These are phyloP conservation scores for Phoma sp. DNA, from an alignment of 2,329 filamentous ascomycete genomes.

Conservation along the genomic window DNA sequence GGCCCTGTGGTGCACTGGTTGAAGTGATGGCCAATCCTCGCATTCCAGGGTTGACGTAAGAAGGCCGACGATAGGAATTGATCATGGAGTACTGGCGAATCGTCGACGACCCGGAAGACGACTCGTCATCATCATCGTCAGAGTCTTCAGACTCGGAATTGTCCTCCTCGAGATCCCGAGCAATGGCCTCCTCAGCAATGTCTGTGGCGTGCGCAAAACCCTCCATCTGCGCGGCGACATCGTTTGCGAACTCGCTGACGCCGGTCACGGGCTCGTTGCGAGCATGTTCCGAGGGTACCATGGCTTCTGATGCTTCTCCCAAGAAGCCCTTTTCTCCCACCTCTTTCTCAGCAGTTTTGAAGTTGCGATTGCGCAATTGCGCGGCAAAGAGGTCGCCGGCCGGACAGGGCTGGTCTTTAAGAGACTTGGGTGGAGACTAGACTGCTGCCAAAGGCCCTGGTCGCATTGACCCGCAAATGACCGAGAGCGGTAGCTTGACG, in stretches of 20 bases:
- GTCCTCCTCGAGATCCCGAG: conserved; percentile 46
- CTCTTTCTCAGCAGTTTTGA: neutral
- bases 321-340: conserved; percentile 1
- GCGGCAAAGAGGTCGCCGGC: neutral
- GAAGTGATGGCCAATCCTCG: conserved; percentile 73
- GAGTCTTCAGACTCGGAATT: conserved; percentile 58
- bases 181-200: conserved; percentile 48
- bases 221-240: conserved; percentile 41
- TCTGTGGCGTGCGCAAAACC: conserved; percentile 36
- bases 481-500: conserved; percentile 15
- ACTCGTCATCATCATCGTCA: conserved; percentile 56
- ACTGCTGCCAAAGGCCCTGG: conserved; percentile 10
- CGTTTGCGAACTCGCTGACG: conserved; percentile 25
- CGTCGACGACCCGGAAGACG: conserved; percentile 52
- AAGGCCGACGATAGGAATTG: conserved; percentile 76
- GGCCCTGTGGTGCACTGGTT: conserved; percentile 55
- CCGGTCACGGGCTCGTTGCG: neutral
- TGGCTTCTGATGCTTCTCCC: too few species aligned
- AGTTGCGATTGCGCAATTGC: neutral
- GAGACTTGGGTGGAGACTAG: conserved; percentile 13
- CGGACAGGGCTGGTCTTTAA: conserved; percentile 6
- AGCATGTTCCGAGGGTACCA: too few species aligned
- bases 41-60: conserved; percentile 74
- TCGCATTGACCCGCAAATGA: conserved; percentile 8
- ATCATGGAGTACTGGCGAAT: conserved; percentile 59